phyloP scores from a whole-genome alignment of 1,139 yeast genomes.

The Debaryomyces sp. region DNA sequence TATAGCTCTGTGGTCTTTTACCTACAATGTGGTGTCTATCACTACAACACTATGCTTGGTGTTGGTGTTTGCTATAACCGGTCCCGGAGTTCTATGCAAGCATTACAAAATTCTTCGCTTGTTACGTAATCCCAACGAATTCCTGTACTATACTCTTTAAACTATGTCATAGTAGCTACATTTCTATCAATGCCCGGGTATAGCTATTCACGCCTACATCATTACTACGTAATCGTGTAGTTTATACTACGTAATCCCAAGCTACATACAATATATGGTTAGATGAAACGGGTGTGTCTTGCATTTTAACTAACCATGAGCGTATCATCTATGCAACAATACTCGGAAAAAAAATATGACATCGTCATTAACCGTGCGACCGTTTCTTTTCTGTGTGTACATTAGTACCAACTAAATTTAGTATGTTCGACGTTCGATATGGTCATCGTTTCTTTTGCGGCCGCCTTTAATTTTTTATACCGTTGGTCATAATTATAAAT shows the following conservation, averaged over 20 bases:
- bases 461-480: constrained; percentile 7
- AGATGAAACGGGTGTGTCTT: not conserved
- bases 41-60: not conserved
- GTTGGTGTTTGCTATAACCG: not conserved
- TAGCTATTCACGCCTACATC: not conserved
- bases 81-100: constrained; percentile 1
- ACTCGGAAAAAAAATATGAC: constrained; percentile 1
- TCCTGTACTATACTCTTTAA: not conserved
- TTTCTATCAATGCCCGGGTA: not conserved
- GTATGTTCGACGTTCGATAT: constrained; percentile 6
- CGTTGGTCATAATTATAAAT: constrained; percentile 6
- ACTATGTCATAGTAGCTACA: not conserved
- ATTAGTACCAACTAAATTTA: constrained; percentile 3
- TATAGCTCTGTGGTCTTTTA: not conserved
- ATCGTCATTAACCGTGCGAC: constrained; percentile 5
- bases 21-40: not conserved
- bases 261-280: not conserved
- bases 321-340: not conserved
- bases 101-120: constrained; percentile 2
- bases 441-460: constrained; percentile 10
- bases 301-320: not conserved
- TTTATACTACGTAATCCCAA: not conserved
- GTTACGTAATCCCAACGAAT: not conserved
- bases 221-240: not conserved
- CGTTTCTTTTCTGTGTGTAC: constrained; percentile 4